Conservation (phyloP, 2,329 filamentous ascomycete genomes). For the Pyrenophora graminea region DNA sequence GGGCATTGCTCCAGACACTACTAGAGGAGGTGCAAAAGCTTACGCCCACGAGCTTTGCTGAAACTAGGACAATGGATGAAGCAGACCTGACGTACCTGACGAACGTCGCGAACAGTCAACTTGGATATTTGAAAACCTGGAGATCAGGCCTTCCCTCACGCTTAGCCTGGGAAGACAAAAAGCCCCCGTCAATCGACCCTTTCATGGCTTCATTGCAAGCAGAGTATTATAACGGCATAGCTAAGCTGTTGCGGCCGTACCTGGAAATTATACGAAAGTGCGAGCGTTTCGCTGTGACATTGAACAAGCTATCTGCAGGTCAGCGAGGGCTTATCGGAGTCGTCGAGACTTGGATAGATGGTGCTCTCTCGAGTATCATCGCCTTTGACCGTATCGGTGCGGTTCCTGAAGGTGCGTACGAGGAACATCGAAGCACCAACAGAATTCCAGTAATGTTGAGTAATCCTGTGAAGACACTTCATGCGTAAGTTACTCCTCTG, state of each 20-base stretch:
- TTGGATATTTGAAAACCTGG: not conserved
- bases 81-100: not conserved
- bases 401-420: not conserved
- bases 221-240: constrained; percentile 1
- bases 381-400: not conserved
- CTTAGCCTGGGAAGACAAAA: not conserved
- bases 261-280: not conserved
- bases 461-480: not conserved
- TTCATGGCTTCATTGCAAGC: constrained; percentile 2
- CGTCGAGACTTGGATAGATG: not conserved
- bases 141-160: not conserved
- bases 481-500: not conserved
- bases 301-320: not conserved
- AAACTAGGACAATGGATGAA: not conserved
- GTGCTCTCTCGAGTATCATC: not conserved
- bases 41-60: not conserved
- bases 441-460: not conserved
- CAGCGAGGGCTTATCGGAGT: not conserved
- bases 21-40: not conserved
- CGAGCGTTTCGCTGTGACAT: not conserved
- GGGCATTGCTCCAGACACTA: not conserved
- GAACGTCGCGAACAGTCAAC: not conserved
- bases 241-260: not conserved
- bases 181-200: constrained; percentile 1
- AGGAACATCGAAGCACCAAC: not conserved